phyloP scores from a whole-genome alignment of 164 flowering plant genomes.

The Piper betle region DNA sequence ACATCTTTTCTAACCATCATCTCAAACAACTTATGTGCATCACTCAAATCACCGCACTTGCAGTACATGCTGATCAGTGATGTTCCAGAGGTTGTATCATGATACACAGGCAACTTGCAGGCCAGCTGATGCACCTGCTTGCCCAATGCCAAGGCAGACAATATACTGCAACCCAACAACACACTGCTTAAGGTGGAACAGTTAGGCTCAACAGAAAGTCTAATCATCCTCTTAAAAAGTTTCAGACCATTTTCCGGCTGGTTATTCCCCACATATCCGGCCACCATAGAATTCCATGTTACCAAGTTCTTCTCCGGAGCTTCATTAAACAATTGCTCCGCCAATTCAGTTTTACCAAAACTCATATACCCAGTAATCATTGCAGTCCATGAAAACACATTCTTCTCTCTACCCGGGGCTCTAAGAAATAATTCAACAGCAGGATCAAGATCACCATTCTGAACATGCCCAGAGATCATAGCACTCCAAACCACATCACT shows the following conservation, averaged over 20 bases:
- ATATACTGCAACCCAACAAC: constrained; percentile 16
- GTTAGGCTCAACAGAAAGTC: constrained; percentile 8
- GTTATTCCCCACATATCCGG: constrained; percentile 18
- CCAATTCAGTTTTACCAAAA: constrained; percentile 11
- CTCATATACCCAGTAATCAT: constrained; percentile 21
- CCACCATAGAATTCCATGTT: constrained; percentile 21
- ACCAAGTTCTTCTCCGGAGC: constrained; percentile 19
- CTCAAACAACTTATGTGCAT: constrained; percentile 12
- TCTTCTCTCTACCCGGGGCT: constrained; percentile 11
- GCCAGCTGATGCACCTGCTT: constrained; percentile 18
- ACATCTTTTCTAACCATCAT: constrained; percentile 12
- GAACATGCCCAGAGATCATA: constrained; percentile 18
- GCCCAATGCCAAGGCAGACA: constrained; percentile 16
- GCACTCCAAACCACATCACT: constrained; percentile 19
- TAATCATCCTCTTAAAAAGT: constrained; percentile 15
- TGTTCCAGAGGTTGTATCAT: constrained; percentile 12
- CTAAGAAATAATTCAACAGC: constrained; percentile 12
- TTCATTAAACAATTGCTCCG: constrained; percentile 10
- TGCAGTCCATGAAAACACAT: constrained; percentile 20
- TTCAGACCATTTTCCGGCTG: constrained; percentile 16
- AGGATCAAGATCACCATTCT: constrained; percentile 10
- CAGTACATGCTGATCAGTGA: constrained; percentile 23
- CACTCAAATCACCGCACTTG: constrained; percentile 19
- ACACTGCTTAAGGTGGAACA: constrained; percentile 16
- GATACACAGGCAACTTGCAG: constrained; percentile 9